Base-by-base conservation (phyloP, 805 yeast genomes). In the Saturnispora diversa region DNA sequence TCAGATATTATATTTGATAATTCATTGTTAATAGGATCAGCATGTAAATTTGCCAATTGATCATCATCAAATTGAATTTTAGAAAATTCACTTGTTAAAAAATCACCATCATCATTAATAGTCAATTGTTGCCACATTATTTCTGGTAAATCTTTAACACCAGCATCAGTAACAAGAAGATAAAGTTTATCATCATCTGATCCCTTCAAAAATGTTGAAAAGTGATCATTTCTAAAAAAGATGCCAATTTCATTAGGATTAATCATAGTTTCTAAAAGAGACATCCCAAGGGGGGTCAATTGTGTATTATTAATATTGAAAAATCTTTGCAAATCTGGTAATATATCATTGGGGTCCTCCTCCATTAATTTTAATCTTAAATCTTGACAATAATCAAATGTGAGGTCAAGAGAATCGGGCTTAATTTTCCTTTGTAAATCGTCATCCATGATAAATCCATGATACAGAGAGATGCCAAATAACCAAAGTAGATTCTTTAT, bases 221-320 rank as follows among this genome's bases (percentile, higher is more conserved):
- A 90, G 58, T 87, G 96, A 58, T 92, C 88, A 59, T 92, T 90
- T 53, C 97, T 70, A 64, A 88, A 92, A 46, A 90, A 72, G 0
- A 90, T 76, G 1, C 79, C 74, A 41, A 79, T 68, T 6, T 78
- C 70, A 31, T 77, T 77, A 12, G 70, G 68, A 1, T 59, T 31
- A 38, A 31, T 47, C 35, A 3, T 19, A 11, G 44, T 64, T 63
- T 46, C 84, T 56, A 39, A 32, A 2, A 63, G 62, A 1, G 55
- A 42, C 11, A 84, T 56, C 0, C 98, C 98, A 35, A 65, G 61
- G 1, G 63, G 64, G 0, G 97, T 85, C 51, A 88, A 62, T 54
- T 90, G 96, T 0, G 94, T 77, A 6, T 77, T 74, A 47, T 86
- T 77, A 19, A 68, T 61, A 2, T 72, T 72, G 38, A 86, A 60